Conservation (phyloP, 805 yeast genomes). For the Barnettozyma wickerhamii region DNA sequence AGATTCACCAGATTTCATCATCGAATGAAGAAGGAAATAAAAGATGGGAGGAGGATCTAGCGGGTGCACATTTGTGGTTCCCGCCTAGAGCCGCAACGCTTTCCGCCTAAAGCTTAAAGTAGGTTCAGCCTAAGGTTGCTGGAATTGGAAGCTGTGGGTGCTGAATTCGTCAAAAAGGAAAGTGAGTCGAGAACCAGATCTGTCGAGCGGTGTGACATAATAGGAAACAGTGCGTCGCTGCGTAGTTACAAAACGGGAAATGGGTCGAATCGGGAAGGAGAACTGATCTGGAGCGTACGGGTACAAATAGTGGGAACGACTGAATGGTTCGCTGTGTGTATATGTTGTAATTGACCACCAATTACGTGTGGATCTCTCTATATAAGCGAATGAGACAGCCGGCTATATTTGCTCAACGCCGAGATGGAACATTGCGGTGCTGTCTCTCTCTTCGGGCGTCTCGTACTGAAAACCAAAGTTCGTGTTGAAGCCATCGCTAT, state of each 20-base stretch:
- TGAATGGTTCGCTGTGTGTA: no score
- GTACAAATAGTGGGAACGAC: no score
- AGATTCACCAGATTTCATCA: not conserved
- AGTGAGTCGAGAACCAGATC: not conserved
- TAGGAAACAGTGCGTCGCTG: not conserved
- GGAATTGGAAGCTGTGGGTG: not conserved
- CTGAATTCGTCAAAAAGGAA: no score
- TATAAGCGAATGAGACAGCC: no score
- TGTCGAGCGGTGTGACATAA: not conserved
- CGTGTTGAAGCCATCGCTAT: constrained; percentile 28
- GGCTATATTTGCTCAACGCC: no score
- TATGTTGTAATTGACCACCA: no score
- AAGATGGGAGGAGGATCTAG: not conserved
- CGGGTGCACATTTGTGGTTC: not conserved
- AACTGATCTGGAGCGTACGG: not conserved
- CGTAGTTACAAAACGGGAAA: not conserved
- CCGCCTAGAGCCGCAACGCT: no score
- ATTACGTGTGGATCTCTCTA: no score
- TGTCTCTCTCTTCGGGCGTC: not conserved
- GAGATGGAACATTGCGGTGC: not conserved
- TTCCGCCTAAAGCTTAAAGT: no score
- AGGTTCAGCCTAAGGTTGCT: no score
- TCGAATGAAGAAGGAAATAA: not conserved
- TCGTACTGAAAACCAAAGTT: constrained; percentile 19
- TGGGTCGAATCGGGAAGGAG: not conserved